Evolutionary conservation across 805 yeast genomes (phyloP).

Genomic region (Ogataea siamensis): DNA sequence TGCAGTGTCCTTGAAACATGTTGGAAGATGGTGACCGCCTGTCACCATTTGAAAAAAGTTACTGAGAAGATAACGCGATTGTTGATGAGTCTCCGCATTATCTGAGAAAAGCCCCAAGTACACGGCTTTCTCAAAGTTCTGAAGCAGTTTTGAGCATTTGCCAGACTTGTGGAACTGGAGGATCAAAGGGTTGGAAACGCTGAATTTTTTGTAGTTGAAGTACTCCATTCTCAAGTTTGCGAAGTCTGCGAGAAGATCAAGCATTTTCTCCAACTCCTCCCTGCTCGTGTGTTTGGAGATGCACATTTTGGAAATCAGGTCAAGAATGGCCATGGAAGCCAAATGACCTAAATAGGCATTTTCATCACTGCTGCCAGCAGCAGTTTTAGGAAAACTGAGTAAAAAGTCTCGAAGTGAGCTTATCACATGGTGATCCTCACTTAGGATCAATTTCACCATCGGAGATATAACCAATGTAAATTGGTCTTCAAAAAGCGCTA

Average conservation of each 20-base stretch:
- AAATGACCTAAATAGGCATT: conserved; percentile 37
- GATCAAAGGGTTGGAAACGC: conserved; percentile 2
- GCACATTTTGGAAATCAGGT: conserved; percentile 34
- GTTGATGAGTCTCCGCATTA: conserved; percentile 46
- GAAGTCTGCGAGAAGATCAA: conserved; percentile 40
- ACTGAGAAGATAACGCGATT: conserved; percentile 42
- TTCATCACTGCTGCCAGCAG: conserved; percentile 30
- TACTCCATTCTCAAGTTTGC: conserved; percentile 36
- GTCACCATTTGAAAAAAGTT: conserved; percentile 24
- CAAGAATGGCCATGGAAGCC: conserved; percentile 39
- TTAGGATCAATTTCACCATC: conserved; percentile 38
- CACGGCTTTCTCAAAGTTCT: conserved; percentile 49
- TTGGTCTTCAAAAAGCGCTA: conserved; percentile 19
- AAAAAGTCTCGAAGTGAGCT: conserved; percentile 38
- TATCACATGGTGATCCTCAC: conserved; percentile 35
- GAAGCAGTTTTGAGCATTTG: conserved; percentile 35
- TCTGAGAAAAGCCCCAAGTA: conserved; percentile 52
- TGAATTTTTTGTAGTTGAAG: conserved; percentile 8
- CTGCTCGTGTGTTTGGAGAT: conserved; percentile 25
- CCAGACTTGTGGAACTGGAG: conserved; percentile 22
- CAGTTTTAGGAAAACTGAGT: conserved; percentile 33
- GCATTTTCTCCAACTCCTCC: conserved; percentile 30
- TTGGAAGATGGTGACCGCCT: conserved; percentile 20
- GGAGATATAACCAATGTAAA: conserved; percentile 30
- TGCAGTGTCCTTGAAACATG: conserved; percentile 33